Evolutionary conservation across 164 flowering plant genomes (phyloP), one percentile per base, ranked within the genome.

Genomic region (Berberis thunbergii): DNA sequence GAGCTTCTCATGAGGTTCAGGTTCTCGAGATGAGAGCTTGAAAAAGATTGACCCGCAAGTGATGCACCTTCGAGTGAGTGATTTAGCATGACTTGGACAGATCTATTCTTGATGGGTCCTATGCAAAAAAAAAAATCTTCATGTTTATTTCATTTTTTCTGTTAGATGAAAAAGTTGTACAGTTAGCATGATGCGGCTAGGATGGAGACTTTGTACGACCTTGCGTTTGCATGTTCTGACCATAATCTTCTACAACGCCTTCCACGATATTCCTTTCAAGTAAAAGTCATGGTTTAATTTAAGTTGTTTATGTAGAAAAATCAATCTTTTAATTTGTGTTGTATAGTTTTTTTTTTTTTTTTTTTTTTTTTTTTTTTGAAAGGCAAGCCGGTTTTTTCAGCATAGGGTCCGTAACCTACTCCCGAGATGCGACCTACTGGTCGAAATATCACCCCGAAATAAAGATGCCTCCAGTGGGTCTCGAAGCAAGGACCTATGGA

Each of bases 141-240:
- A 58, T 64, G 4, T 64, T 49, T 62, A 13, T 64, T 64, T 39
- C 58, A 64, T 68, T 49, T 26, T 26, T 64, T 43, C 55, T 69
- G n/a, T 42, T 78, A 94, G 96, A 84, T 95, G 88, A 91, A 85
- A 76, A 72, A 75, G 53, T 77, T 95, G 13, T 95, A 91, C 60
- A 82, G 89, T 69, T 95, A 97, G 99, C 91, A 83, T 79, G 96
- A 95, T 80, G 98, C 89, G 74, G 98, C 99, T 41, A 83, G 99
- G 75, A 95, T 96, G 13, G 85, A 84, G 70, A 82, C 82, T 66
- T 98, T 95, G 4, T 95, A 95, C 77, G 87, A 88, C 48, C 85
- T 81, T 59, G 98, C 98, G 43, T 64, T 88, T 72, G 73, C 67
- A 57, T 91, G 89, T 75, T 64, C 91, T 13, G 73, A 78, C 75